Conservation (phyloP, 108 stramenopile species). For the Schizochytrium sp. region DNA sequence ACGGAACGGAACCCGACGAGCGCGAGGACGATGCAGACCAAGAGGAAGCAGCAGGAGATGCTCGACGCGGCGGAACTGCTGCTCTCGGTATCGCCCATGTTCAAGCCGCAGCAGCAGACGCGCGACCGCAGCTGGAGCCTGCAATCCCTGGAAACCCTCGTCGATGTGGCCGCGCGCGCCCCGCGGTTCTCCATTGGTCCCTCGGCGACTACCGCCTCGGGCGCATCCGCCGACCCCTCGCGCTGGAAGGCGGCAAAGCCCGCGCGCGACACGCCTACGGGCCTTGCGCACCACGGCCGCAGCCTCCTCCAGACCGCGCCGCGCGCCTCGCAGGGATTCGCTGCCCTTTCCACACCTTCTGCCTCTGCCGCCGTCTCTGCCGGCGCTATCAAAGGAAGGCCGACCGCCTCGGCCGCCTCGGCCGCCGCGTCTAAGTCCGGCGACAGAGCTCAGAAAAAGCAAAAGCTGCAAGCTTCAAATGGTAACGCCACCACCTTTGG, state of each 20-base stretch:
- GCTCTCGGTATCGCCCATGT: slow-evolving; percentile 5
- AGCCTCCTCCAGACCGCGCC: not conserved
- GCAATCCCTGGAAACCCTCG: slow-evolving; percentile 2
- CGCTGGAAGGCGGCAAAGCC: not conserved
- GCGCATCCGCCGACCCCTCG: not conserved
- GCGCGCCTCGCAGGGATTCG: too few species aligned
- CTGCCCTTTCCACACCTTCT: too few species aligned
- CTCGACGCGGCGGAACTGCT: not conserved
- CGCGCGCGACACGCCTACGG: not conserved
- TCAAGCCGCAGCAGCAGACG: slow-evolving; percentile 18
- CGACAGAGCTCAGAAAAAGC: not conserved
- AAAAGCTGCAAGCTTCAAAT: not conserved
- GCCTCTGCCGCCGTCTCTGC: too few species aligned
- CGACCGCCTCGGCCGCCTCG: too few species aligned
- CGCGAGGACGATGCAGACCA: too few species aligned
- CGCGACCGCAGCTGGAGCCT: not conserved
- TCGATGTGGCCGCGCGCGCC: not conserved
- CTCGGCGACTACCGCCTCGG: not conserved
- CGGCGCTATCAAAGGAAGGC: too few species aligned
- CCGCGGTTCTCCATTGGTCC: slow-evolving; percentile 1
- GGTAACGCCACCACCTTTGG: not conserved
- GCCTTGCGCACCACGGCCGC: not conserved
- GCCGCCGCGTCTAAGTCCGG: too few species aligned
- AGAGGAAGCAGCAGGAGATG: not conserved
- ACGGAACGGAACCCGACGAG: too few species aligned